phyloP scores from a whole-genome alignment of 2,329 filamentous ascomycete genomes.

The Cercospora sesami region DNA sequence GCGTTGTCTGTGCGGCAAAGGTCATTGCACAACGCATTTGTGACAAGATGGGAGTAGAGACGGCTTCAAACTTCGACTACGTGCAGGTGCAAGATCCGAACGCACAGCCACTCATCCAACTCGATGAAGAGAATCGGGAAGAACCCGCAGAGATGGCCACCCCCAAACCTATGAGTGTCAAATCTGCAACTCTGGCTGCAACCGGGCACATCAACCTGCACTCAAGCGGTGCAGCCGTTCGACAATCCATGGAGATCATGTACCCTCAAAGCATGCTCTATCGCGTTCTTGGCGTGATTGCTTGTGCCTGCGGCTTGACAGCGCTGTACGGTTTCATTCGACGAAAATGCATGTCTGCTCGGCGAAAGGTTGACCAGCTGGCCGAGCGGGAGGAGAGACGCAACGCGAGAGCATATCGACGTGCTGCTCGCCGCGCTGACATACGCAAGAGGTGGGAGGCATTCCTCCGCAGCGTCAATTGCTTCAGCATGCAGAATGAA shows the following conservation, averaged over 20 bases:
- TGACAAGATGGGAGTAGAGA: slow-evolving; percentile 35
- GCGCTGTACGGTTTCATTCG: slow-evolving; percentile 48
- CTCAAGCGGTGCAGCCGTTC: slow-evolving; percentile 20
- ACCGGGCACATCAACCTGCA: slow-evolving; percentile 21
- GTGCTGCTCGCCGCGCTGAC: slow-evolving; percentile 54
- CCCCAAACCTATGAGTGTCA: slow-evolving; percentile 11
- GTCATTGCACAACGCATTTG: slow-evolving; percentile 38
- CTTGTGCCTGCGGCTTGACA: slow-evolving; percentile 47
- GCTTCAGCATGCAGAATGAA: slow-evolving; percentile 38
- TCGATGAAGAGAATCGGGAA: slow-evolving; percentile 19
- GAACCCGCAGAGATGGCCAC: not conserved
- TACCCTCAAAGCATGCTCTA: slow-evolving; percentile 37
- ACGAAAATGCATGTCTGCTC: slow-evolving; percentile 52
- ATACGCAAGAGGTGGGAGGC: slow-evolving; percentile 53
- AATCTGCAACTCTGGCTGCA: slow-evolving; percentile 20
- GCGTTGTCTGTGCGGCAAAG: slow-evolving; percentile 46
- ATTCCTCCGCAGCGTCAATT: slow-evolving; percentile 35
- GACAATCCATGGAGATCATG: slow-evolving; percentile 23
- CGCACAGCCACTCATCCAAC: slow-evolving; percentile 27
- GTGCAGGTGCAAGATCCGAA: slow-evolving; percentile 24
- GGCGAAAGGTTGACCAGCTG: slow-evolving; percentile 54
- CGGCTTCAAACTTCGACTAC: slow-evolving; percentile 27
- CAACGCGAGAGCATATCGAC: slow-evolving; percentile 53
- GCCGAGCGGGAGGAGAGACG: slow-evolving; percentile 57
- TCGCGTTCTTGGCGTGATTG: slow-evolving; percentile 47